Base-by-base conservation (phyloP, 1,284 basidiomycete species). In the Phellopilus nigrolimitatus region DNA sequence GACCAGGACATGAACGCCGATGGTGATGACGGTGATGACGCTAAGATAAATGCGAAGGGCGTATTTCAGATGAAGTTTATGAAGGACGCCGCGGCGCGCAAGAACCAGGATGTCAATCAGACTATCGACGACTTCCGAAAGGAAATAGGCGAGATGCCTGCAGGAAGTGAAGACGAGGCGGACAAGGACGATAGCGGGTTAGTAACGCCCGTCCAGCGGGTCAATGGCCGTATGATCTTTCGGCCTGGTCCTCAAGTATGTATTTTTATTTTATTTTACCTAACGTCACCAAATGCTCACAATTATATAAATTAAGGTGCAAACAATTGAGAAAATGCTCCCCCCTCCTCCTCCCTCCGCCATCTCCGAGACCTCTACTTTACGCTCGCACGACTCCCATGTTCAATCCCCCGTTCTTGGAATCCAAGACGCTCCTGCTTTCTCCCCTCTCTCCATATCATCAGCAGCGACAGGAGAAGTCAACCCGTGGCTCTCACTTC, bases 21-120 rank as follows among this genome's bases (percentile, higher is more conserved):
- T 28, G 58, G 60, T 10, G 59, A 55, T 10, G 51, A 60, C 27
- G 57, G 59, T 1, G 66, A 65, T 6, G 59, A 61, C 24, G 57
- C 53, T 6, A 63, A 60, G 9, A 64, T 64, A 56, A 76, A 78
- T 61, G 71, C 73, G 53, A 83, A 83, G 63, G 80, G 83, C 62
- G 76, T 95, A 9, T 88, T 94, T 66, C 76, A 81, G 59, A 95
- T 97, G 93, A 94, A 94, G 69, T 97, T 97, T 68, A 97, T 97
- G 94, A 84, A 88, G 65, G 87, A 93, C 54, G 92, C 90, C 0
- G 82, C 86, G 69, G 80, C 80, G 10, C 75, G 89, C 57, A 77
- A 83, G 52, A 72, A 80, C 60, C 72, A 67, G 12, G 75, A 72
- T 47, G 79, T 79, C 0, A 73, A 82, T 53, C 74, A 74, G 51